A percentile compares a stretch with the other conserved stretches of the same genome.
Evolutionary conservation across 2,329 filamentous ascomycete genomes (phyloP).

Genomic region (Colletotrichum spinosum): DNA sequence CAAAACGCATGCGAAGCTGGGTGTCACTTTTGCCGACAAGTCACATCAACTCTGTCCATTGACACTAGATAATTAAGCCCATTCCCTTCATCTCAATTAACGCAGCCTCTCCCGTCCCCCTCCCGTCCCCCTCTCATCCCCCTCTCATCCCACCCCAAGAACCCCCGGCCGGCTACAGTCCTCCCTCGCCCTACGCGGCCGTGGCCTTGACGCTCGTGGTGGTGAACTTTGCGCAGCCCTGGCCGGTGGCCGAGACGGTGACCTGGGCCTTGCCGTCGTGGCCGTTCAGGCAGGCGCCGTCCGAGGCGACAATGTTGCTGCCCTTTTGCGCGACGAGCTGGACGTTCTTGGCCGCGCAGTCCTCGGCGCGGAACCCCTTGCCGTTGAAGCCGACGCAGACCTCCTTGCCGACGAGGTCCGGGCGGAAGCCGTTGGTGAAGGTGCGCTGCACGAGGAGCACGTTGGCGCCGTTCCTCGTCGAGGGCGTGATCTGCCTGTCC

Average conservation of each 20-base stretch:
- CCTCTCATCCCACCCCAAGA: not conserved
- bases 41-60: too few relatives aligned
- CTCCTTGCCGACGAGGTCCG: conserved; percentile 50
- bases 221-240: conserved; percentile 46
- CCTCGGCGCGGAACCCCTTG: conserved; percentile 50
- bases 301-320: conserved; percentile 42
- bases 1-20: too few relatives aligned
- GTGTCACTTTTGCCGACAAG: too few relatives aligned
- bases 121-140: too few relatives aligned
- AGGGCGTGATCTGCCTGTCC: conserved; percentile 54
- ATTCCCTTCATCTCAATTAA: too few relatives aligned
- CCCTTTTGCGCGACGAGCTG: conserved; percentile 44
- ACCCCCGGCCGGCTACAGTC: too few relatives aligned
- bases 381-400: conserved; percentile 55
- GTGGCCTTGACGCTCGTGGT: conserved; percentile 43
- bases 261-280: conserved; percentile 48
- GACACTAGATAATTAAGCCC: too few relatives aligned
- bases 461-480: conserved; percentile 45
- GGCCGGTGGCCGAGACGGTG: conserved; percentile 43
- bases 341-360: conserved; percentile 44
- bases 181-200: conserved; percentile 19
- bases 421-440: conserved; percentile 51
- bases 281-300: conserved; percentile 49
- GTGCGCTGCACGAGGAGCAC: conserved; percentile 52
- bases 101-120: too few relatives aligned